These are phyloP conservation scores for Diaporthe citri DNA, from an alignment of 2,329 filamentous ascomycete genomes.

Conservation along the genomic window DNA sequence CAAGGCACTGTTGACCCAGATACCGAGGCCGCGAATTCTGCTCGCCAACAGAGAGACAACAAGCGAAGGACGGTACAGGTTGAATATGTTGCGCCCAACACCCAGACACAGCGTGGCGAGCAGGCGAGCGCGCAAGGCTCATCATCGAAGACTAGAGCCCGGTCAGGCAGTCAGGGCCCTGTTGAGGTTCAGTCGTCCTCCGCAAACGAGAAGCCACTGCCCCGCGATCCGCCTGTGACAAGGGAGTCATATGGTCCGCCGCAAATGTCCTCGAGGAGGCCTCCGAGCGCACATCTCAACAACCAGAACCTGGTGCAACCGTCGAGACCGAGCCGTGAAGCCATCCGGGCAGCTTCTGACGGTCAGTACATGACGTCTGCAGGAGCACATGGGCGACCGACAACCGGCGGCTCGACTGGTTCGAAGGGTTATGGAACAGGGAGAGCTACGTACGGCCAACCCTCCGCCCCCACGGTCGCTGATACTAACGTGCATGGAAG, in stretches of 20 bases:
- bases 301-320: constrained; percentile 58
- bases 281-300: constrained; percentile 61
- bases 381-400: constrained; percentile 70
- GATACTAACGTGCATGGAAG: constrained; percentile 90
- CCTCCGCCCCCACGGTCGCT: constrained; percentile 86
- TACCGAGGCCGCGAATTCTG: constrained; percentile 62
- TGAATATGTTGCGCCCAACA: constrained; percentile 94
- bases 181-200: constrained; percentile 53
- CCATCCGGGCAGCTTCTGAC: constrained; percentile 68
- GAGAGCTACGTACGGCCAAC: constrained; percentile 87
- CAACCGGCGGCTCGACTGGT: constrained; percentile 80
- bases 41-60: constrained; percentile 82
- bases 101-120: constrained; percentile 82
- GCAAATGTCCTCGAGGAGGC: constrained; percentile 54
- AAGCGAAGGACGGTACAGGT: constrained; percentile 97
- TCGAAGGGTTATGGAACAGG: constrained; percentile 71
- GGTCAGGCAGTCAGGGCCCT: constrained; percentile 67
- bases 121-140: constrained; percentile 44
- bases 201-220: constrained; percentile 68
- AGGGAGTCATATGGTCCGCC: constrained; percentile 55
- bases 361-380: constrained; percentile 64
- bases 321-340: constrained; percentile 62
- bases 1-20: constrained; percentile 80
- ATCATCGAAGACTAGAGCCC: constrained; percentile 63
- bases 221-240: constrained; percentile 65